These are phyloP conservation scores for Ascochyta rabiei DNA, from an alignment of 2,329 filamentous ascomycete genomes.

Conservation along the genomic window DNA sequence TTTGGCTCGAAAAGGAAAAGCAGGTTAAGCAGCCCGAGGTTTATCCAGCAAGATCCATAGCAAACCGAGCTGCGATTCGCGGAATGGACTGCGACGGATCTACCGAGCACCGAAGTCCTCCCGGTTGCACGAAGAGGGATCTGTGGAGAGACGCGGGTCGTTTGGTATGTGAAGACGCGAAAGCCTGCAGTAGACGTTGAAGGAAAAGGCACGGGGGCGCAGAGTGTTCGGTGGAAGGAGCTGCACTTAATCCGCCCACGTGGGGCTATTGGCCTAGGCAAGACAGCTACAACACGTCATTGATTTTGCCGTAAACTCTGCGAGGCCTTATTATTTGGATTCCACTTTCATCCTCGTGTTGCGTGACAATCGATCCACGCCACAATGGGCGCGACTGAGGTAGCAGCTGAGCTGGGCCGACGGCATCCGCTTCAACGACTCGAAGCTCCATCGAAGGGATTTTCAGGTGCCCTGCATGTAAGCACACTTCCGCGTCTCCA, in stretches of 20 bases:
- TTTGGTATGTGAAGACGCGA: not conserved
- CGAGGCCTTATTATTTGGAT: no score
- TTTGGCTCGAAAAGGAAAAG: constrained; percentile 15
- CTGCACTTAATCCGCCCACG: not conserved
- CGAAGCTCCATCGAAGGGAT: constrained; percentile 66
- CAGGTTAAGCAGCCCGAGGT: constrained; percentile 21
- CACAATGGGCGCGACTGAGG: constrained; percentile 24
- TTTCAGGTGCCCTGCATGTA: constrained; percentile 68
- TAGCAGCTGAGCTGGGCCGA: constrained; percentile 35
- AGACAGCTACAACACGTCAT: constrained; percentile 7
- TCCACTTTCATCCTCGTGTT: no score
- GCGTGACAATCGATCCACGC: no score
- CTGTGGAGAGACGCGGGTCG: not conserved
- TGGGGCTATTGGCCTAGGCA: constrained; percentile 3
- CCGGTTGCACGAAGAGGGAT: not conserved
- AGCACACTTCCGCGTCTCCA: not conserved
- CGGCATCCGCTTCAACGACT: constrained; percentile 70
- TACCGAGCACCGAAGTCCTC: not conserved
- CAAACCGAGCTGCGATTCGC: constrained; percentile 7
- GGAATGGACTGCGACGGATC: not conserved
- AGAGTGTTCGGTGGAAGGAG: not conserved
- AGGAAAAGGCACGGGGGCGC: not conserved
- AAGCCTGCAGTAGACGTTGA: not conserved
- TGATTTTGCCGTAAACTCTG: not conserved
- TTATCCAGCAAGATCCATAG: constrained; percentile 7